Base-by-base conservation (phyloP, 495 filamentous ascomycete species). In the Cryomyces antarcticus region DNA sequence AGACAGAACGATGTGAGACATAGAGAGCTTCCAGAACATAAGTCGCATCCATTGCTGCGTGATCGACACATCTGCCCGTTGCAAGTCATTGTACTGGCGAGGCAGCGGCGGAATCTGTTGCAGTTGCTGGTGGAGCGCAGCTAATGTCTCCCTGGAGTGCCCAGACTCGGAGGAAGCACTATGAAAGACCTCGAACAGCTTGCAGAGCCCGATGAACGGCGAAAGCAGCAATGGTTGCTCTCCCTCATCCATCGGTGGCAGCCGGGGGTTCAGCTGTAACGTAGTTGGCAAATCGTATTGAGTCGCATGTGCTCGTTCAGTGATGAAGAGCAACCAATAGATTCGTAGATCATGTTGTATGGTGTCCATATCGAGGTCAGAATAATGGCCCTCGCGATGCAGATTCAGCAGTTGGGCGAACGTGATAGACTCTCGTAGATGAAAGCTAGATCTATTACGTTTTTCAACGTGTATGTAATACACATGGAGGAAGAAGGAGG, bases 1-100 rank as follows among this genome's bases (percentile, higher is more conserved):
- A 38, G 29, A 43, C 30, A 5, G 41, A 46, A 33, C 31, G 17
- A 30, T 52, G 24, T 52, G 49, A 38, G 49, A 49, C 27, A 55
- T 56, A 0, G 60, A 53, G 5, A 60, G 53, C 33, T 62, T 56
- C 65, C 65, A 69, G 33, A 66, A 41, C 6, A 65, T 49, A 36
- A 66, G 61, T 10, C 62, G 57, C 64, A 69, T 66, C 65, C 65
- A 67, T 39, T 66, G 62, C 37, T 59, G 47, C 3, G 65, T 66
- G 30, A 66, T 60, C 39, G 55, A 63, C n/a, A 67, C 55, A 46
- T 68, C 65, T 0, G 62, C 65, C 38, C 60, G 58, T 41, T 68
- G 65, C 9, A 66, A 49, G 33, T 66, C 62, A 17, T 56, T 65
- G 12, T 53, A 50, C 12, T 49, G 48, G 27, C 51, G 49, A 35